These are phyloP conservation scores for Wallacemonas collosoma DNA, from an alignment of 208 protist species.

Conservation along the genomic window DNA sequence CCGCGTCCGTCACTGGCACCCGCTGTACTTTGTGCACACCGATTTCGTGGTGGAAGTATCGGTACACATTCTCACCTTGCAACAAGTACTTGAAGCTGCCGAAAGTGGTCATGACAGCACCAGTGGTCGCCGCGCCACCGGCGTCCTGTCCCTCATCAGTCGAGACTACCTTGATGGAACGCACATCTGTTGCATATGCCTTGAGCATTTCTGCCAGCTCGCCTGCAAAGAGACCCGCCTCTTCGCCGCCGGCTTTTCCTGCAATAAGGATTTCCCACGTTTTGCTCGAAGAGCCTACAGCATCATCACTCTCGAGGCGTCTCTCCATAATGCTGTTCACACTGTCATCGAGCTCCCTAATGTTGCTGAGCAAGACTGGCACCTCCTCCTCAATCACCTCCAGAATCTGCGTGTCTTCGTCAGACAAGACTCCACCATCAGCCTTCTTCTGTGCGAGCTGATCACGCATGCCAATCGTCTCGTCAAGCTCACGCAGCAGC, in stretches of 20 bases:
- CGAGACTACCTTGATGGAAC: conserved; percentile 38
- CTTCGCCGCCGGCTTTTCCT: conserved; percentile 86
- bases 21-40: conserved; percentile 93
- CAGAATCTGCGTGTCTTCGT: conserved; percentile 74
- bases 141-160: conserved; percentile 25
- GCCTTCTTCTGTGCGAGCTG: conserved; percentile 32
- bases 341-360: conserved; percentile 52
- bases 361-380: conserved; percentile 31
- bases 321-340: conserved; percentile 66
- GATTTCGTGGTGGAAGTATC: conserved; percentile 85
- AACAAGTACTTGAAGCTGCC: conserved; percentile 46
- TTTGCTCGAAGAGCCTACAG: conserved; percentile 69
- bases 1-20: conserved; percentile 85
- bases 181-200: conserved; percentile 57
- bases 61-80: conserved; percentile 73
- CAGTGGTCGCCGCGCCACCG: conserved; percentile 4
- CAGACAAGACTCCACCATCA: conserved; percentile 8
- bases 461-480: conserved; percentile 57
- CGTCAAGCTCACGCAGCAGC: conserved; percentile 58
- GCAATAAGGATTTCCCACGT: conserved; percentile 67
- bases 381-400: conserved; percentile 80
- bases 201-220: conserved; percentile 82
- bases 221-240: conserved; percentile 84
- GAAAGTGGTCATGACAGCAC: conserved; percentile 16
- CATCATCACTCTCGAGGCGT: conserved; percentile 69